Percentiles rank a stretch among this genome's conserved stretches.
These are phyloP conservation scores for Nyctanthes arbortristis DNA, from an alignment of 257 asterid genomes.

Conservation along the genomic window DNA sequence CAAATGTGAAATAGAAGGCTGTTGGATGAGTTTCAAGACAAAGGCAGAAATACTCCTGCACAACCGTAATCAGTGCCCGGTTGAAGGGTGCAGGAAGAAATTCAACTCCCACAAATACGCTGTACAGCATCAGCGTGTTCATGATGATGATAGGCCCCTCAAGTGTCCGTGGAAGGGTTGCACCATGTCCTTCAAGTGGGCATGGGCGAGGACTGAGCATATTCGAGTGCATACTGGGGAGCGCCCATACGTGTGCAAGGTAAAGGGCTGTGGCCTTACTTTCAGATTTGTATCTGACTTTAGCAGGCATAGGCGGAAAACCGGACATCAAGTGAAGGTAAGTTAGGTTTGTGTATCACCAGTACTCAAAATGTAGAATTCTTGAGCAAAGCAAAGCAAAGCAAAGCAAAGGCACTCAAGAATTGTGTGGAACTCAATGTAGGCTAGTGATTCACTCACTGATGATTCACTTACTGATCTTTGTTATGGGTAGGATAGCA, in stretches of 20 bases:
- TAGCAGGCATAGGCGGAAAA: conserved; percentile 88
- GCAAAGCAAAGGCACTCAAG: conserved; percentile 23
- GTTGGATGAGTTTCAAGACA: conserved; percentile 70
- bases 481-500: conserved; percentile 35
- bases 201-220: conserved; percentile 97
- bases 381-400: conserved; percentile 25
- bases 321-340: conserved; percentile 57
- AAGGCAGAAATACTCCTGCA: conserved; percentile 68
- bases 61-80: conserved; percentile 65
- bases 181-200: conserved; percentile 89
- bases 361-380: neutral
- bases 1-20: conserved; percentile 63
- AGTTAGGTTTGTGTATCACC: conserved; percentile 5
- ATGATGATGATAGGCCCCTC: conserved; percentile 76
- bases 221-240: conserved; percentile 88
- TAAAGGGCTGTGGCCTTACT: conserved; percentile 76
- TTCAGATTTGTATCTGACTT: conserved; percentile 90
- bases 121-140: conserved; percentile 73
- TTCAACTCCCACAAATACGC: conserved; percentile 80
- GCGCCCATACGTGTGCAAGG: conserved; percentile 68
- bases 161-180: conserved; percentile 90
- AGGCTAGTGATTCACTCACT: conserved; percentile 38
- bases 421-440: conserved; percentile 22
- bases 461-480: conserved; percentile 15
- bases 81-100: conserved; percentile 75